Percentiles rank a stretch among this genome's conserved stretches.
These are phyloP conservation scores for Kitagawia praeruptora DNA, from an alignment of 129 eudicot genomes.

Conservation along the genomic window DNA sequence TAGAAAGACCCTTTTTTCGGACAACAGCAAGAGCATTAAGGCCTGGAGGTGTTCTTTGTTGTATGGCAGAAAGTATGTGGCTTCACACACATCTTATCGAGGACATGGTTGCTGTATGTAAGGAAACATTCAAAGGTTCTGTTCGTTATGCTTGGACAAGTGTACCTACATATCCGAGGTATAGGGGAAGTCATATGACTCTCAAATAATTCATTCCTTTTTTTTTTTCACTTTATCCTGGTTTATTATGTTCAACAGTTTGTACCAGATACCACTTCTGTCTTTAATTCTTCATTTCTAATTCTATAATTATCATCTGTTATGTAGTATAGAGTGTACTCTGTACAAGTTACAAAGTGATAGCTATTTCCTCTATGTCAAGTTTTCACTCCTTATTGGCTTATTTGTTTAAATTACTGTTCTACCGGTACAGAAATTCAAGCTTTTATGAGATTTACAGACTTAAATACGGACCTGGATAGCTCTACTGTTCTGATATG, in stretches of 20 bases:
- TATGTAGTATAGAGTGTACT: not conserved
- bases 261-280: not conserved
- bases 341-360: not conserved
- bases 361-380: not conserved
- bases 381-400: not conserved
- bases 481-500: not conserved
- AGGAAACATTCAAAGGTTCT: slow-evolving; percentile 69
- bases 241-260: not conserved
- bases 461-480: not conserved
- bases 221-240: not conserved
- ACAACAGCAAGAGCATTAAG: slow-evolving; percentile 63
- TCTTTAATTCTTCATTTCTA: not conserved
- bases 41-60: slow-evolving; percentile 96
- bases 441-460: not conserved
- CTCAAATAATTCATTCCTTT: not conserved
- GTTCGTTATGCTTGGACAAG: slow-evolving; percentile 98
- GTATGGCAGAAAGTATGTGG: slow-evolving; percentile 98
- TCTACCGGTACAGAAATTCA: not conserved
- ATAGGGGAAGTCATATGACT: not conserved
- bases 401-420: not conserved
- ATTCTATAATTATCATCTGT: not conserved
- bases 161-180: slow-evolving; percentile 97
- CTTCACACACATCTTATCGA: slow-evolving; percentile 95
- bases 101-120: slow-evolving; percentile 63
- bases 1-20: slow-evolving; percentile 74